Percentiles rank a stretch among this genome's conserved stretches.
Evolutionary conservation across 2,329 filamentous ascomycete genomes (phyloP).

Genomic region (Claviceps humidiphila): DNA sequence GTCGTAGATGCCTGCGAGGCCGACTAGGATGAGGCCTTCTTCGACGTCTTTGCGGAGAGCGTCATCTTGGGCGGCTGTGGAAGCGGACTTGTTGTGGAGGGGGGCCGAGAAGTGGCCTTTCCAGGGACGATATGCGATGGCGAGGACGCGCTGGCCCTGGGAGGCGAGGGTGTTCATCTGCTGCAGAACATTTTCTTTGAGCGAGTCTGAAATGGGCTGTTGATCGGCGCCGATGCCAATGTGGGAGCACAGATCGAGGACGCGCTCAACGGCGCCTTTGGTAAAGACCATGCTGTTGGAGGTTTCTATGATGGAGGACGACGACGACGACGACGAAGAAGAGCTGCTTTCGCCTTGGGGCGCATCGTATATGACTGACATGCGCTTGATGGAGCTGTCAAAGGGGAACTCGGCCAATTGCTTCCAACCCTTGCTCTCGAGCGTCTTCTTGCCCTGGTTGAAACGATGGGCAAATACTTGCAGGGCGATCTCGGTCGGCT

Average conservation of each 20-base stretch:
- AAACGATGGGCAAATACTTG: constrained; percentile 65
- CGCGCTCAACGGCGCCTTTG: constrained; percentile 49
- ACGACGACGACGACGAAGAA: background rate
- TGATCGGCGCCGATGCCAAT: constrained; percentile 29
- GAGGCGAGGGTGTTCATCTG: constrained; percentile 48
- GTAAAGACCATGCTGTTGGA: constrained; percentile 41
- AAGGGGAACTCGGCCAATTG: constrained; percentile 64
- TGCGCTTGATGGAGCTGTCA: constrained; percentile 64
- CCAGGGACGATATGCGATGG: constrained; percentile 51
- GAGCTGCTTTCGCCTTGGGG: constrained; percentile 23
- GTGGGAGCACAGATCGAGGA: constrained; percentile 42
- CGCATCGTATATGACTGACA: constrained; percentile 59
- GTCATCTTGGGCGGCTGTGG: constrained; percentile 25
- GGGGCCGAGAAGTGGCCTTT: constrained; percentile 31
- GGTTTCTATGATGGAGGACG: constrained; percentile 22
- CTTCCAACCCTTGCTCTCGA: constrained; percentile 43
- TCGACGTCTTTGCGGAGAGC: constrained; percentile 50
- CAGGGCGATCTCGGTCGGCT: constrained; percentile 64
- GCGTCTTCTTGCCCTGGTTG: constrained; percentile 38
- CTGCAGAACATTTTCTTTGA: constrained; percentile 34
- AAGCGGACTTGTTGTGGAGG: constrained; percentile 17
- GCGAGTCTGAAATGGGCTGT: constrained; percentile 34
- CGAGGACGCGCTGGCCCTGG: constrained; percentile 59
- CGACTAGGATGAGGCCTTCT: constrained; percentile 55
- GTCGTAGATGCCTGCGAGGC: constrained; percentile 78